A percentile compares a stretch with the other conserved stretches of the same genome.
These are phyloP conservation scores for Suillus weaverae DNA, from an alignment of 768 basidiomycete species.

Conservation along the genomic window DNA sequence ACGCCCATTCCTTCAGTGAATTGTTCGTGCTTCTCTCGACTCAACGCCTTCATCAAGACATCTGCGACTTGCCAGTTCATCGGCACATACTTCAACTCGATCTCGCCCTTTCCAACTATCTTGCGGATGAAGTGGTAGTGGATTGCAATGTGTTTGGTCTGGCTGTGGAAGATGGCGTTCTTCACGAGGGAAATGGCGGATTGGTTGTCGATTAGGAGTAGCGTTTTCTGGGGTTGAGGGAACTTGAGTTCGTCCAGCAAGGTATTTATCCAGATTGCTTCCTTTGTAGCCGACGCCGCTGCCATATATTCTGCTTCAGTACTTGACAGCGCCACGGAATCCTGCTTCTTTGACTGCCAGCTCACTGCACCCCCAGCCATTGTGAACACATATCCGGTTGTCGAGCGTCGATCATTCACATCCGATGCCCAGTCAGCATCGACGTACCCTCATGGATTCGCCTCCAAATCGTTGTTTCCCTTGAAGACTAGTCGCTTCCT, in stretches of 20 bases:
- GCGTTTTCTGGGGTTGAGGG: constrained; percentile 2
- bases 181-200: neutral
- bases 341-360: constrained; percentile 30
- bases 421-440: constrained; percentile 17
- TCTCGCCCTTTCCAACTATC: neutral
- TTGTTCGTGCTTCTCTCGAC: neutral
- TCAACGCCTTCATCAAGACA: neutral
- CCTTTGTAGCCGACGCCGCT: constrained; percentile 26
- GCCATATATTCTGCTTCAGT: constrained; percentile 49
- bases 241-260: constrained; percentile 22
- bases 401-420: neutral
- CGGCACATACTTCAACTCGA: neutral
- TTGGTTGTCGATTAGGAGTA: constrained; percentile 16
- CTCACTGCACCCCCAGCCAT: constrained; percentile 36
- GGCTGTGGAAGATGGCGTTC: constrained; percentile 2
- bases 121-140: constrained; percentile 7
- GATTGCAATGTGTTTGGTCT: constrained; percentile 5
- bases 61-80: neutral
- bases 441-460: neutral
- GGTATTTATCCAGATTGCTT: constrained; percentile 26
- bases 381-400: constrained; percentile 33
- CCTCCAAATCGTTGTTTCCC: no score
- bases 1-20: neutral
- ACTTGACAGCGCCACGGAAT: constrained; percentile 26
- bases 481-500: neutral